Evolutionary conservation across 2,329 filamentous ascomycete genomes (phyloP).

Genomic region (Metarhizium humberi): DNA sequence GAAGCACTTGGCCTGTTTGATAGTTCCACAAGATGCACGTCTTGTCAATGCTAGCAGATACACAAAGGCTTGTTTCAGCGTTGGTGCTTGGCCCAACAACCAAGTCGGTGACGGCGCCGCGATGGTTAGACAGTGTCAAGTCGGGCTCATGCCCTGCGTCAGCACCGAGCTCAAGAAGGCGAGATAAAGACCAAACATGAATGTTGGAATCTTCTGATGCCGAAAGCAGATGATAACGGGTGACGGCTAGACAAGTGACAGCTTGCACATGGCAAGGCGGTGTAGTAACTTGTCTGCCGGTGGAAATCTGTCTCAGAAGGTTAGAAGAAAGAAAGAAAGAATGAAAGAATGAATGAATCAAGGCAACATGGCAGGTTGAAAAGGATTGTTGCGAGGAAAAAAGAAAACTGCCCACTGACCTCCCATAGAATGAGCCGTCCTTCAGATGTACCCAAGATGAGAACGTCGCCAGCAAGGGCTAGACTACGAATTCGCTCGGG

Average conservation of each 20-base stretch:
- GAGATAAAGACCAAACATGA: slow-evolving; percentile 80
- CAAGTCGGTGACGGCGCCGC: slow-evolving; percentile 60
- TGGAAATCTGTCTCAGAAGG: slow-evolving; percentile 47
- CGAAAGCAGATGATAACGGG: slow-evolving; percentile 64
- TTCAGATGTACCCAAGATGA: slow-evolving; percentile 74
- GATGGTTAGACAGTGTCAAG: slow-evolving; percentile 68
- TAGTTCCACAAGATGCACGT: slow-evolving; percentile 93
- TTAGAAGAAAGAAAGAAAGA: neutral
- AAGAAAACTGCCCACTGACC: slow-evolving; percentile 39
- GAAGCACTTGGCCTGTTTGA: slow-evolving; percentile 62
- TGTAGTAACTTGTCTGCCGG: slow-evolving; percentile 67
- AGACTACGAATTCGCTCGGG: slow-evolving; percentile 77
- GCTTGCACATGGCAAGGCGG: slow-evolving; percentile 70
- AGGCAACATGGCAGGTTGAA: too few species aligned
- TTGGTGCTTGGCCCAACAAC: slow-evolving; percentile 56
- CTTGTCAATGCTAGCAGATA: slow-evolving; percentile 78
- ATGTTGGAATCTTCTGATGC: slow-evolving; percentile 82
- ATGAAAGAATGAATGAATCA: neutral
- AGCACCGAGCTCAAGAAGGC: slow-evolving; percentile 54
- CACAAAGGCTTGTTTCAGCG: slow-evolving; percentile 65
- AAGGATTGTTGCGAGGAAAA: slow-evolving; percentile 7
- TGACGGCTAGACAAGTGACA: slow-evolving; percentile 66
- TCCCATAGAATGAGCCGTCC: slow-evolving; percentile 90
- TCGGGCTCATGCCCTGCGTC: slow-evolving; percentile 57
- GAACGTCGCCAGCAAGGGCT: slow-evolving; percentile 59